phyloP scores from a whole-genome alignment of 2,329 filamentous ascomycete species.

The Whalleya microplaca region DNA sequence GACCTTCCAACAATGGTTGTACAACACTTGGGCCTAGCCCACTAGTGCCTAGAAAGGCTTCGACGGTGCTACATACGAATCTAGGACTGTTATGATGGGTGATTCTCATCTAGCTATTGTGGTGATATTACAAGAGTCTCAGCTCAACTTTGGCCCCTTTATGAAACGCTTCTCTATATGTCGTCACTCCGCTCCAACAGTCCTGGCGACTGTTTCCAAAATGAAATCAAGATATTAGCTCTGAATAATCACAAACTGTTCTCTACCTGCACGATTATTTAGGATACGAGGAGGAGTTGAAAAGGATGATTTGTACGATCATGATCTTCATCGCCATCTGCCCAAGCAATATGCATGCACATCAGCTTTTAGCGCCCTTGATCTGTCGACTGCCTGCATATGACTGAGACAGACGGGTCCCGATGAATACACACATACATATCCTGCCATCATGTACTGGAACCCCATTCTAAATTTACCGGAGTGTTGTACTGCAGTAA shows the following conservation, averaged over 20 bases:
- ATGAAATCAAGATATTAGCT: no score
- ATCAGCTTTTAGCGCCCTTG: conserved; percentile 19
- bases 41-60: conserved; percentile 7
- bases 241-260: background rate
- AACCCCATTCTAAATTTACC: conserved; percentile 1
- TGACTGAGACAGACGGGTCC: conserved; percentile 10
- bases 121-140: background rate
- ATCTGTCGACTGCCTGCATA: conserved; percentile 13
- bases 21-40: conserved; percentile 46
- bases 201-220: background rate
- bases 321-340: background rate
- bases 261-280: background rate
- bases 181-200: background rate
- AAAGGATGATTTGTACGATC: conserved; percentile 5
- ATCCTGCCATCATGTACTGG: background rate
- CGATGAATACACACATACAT: conserved; percentile 1
- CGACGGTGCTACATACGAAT: background rate
- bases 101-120: background rate
- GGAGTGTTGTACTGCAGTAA: background rate
- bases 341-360: conserved; percentile 8
- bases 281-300: conserved; percentile 11
- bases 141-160: background rate
- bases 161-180: background rate
- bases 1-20: conserved; percentile 59
- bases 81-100: background rate